These are phyloP conservation scores for Leccinum fibrillosum DNA, from an alignment of 768 basidiomycete genomes.

Conservation along the genomic window DNA sequence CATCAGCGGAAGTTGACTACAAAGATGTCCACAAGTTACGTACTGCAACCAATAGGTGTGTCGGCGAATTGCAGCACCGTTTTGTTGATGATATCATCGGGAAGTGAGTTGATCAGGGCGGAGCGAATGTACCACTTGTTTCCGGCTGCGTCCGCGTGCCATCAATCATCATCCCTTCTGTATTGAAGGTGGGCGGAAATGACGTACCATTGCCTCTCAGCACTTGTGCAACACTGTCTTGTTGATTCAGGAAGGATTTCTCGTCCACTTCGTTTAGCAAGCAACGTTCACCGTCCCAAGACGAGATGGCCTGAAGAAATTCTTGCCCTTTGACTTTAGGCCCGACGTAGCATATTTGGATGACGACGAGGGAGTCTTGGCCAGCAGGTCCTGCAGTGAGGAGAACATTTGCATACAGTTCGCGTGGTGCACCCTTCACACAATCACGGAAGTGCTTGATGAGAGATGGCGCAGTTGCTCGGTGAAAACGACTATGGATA, in stretches of 20 bases:
- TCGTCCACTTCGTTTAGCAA: constrained; percentile 88
- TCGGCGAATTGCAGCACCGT: constrained; percentile 80
- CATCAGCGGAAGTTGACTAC: neutral
- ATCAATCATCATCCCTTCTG: neutral
- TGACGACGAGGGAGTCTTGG: constrained; percentile 81
- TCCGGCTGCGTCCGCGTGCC: constrained; percentile 45
- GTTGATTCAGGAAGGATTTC: constrained; percentile 85
- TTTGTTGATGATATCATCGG: constrained; percentile 81
- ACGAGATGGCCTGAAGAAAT: constrained; percentile 79
- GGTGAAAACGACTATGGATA: constrained; percentile 72
- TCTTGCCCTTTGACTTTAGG: constrained; percentile 67
- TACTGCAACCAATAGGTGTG: constrained; percentile 90
- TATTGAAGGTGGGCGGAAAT: neutral
- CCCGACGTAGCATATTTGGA: constrained; percentile 90
- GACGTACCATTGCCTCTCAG: constrained; percentile 74
- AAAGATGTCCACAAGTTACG: constrained; percentile 30
- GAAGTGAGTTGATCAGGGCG: constrained; percentile 75
- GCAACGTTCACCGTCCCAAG: constrained; percentile 87
- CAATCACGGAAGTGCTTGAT: constrained; percentile 93
- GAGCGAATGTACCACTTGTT: constrained; percentile 92
- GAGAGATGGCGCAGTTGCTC: constrained; percentile 81
- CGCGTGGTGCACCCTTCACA: constrained; percentile 82
- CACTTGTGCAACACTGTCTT: constrained; percentile 89
- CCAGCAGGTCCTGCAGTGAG: constrained; percentile 86
- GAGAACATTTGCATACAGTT: constrained; percentile 87